phyloP scores from a whole-genome alignment of 2,329 filamentous ascomycete species.

The Alternaria viburni region DNA sequence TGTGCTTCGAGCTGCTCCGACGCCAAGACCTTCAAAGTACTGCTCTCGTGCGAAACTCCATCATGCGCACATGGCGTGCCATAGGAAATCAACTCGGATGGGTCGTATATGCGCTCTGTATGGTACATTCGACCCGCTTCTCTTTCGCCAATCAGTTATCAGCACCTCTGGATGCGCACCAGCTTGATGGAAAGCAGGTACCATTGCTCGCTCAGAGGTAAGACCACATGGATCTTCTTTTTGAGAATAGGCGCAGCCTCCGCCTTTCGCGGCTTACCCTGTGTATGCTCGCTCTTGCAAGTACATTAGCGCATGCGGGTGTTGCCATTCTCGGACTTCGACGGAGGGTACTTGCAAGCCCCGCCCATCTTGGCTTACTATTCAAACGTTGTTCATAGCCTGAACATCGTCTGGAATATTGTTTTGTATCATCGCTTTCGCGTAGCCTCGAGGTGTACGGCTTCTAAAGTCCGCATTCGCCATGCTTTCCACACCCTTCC shows the following conservation, averaged over 20 bases:
- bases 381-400: not conserved
- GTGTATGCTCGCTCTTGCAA: not conserved
- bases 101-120: not conserved
- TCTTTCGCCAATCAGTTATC: not conserved
- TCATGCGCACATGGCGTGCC: not conserved
- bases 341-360: not conserved
- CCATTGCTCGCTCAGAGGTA: constrained; percentile 20
- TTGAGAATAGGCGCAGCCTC: not conserved
- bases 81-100: not conserved
- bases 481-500: constrained; percentile 26
- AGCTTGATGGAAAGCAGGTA: constrained; percentile 12
- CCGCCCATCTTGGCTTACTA: not conserved
- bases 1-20: not conserved
- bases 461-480: not conserved
- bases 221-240: not conserved
- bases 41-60: not conserved
- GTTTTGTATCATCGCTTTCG: not conserved
- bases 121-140: not conserved
- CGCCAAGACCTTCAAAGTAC: not conserved
- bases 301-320: not conserved
- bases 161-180: not conserved
- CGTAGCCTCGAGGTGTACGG: not conserved
- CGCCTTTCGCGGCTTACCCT: not conserved
- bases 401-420: not conserved
- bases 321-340: not conserved